Conservation (phyloP, 2,329 filamentous ascomycete genomes). For the Cladosporium halotolerans region DNA sequence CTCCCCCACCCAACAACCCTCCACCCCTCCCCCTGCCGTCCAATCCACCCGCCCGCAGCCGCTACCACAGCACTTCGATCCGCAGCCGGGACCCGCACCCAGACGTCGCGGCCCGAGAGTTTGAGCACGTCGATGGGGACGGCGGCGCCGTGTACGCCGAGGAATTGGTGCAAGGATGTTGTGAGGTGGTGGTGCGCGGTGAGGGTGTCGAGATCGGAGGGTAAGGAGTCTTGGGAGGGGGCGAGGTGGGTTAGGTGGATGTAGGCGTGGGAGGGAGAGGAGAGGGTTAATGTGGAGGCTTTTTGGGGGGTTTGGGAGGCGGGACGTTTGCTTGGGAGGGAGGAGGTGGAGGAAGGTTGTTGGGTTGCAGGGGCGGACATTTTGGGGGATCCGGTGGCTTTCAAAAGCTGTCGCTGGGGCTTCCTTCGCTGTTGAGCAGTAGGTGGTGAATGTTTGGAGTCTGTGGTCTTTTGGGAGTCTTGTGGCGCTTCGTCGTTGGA, state of each 20-base stretch:
- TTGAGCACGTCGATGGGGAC: conserved; percentile 67
- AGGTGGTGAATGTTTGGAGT: too few relatives aligned
- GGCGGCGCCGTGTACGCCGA: conserved; percentile 61
- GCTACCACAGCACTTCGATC: conserved; percentile 57
- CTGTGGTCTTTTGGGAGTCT: too few relatives aligned
- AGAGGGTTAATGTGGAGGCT: conserved; percentile 29
- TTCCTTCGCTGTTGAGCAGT: too few relatives aligned
- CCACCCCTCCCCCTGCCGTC: conserved; percentile 39
- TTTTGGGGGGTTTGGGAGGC: not conserved
- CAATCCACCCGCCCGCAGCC: conserved; percentile 60
- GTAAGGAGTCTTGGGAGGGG: conserved; percentile 3
- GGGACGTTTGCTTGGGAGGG: not conserved
- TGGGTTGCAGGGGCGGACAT: not conserved
- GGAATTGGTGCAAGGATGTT: conserved; percentile 59
- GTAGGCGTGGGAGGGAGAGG: conserved; percentile 35
- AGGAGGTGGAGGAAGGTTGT: not conserved
- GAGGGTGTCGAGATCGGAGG: conserved; percentile 49
- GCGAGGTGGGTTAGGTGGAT: conserved; percentile 35
- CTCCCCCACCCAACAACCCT: conserved; percentile 54
- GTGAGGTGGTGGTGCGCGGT: conserved; percentile 59
- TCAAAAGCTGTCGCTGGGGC: too few relatives aligned
- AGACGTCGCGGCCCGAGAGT: conserved; percentile 50
- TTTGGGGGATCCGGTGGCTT: too few relatives aligned
- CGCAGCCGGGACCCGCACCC: conserved; percentile 58
- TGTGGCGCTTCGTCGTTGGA: too few relatives aligned